A percentile compares a stretch with the other conserved stretches of the same genome.
Conservation (phyloP, 2,329 filamentous ascomycete genomes). For the Hymenoscyphus fructigenus region DNA sequence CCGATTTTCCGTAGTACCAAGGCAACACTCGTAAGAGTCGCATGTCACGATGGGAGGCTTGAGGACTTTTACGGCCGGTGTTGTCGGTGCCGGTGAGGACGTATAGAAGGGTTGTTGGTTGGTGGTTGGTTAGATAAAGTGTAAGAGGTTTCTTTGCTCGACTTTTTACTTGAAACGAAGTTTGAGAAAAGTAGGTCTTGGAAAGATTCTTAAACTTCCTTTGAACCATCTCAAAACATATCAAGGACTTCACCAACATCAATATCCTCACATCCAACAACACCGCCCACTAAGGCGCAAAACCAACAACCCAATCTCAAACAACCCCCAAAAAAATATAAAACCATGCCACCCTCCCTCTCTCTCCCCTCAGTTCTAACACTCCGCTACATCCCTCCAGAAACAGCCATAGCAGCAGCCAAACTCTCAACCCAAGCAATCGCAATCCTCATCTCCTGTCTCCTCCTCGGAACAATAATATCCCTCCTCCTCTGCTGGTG, state of each 20-base stretch:
- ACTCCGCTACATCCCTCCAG: constrained; percentile 6
- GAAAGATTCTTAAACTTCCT: neutral
- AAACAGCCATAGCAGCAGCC: constrained; percentile 4
- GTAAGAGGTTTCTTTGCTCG: neutral
- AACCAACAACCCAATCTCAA: neutral
- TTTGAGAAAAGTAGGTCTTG: neutral
- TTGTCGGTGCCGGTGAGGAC: neutral
- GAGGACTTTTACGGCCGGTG: neutral
- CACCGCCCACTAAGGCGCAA: neutral
- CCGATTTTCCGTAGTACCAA: neutral
- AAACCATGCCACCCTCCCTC: neutral
- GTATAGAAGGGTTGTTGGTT: neutral
- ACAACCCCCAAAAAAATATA: too few species aligned
- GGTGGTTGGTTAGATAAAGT: neutral
- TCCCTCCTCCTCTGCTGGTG: constrained; percentile 7
- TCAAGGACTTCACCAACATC: too few species aligned
- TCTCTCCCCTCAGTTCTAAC: neutral
- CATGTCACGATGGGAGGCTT: neutral
- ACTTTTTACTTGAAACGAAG: too few species aligned
- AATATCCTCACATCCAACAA: too few species aligned
- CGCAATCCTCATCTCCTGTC: neutral
- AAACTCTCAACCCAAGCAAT: constrained; percentile 8
- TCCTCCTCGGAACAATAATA: neutral
- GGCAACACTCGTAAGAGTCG: neutral
- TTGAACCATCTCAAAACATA: too few species aligned